Base-by-base conservation (phyloP, 2,329 filamentous ascomycete genomes). In the Colletotrichum lini region DNA sequence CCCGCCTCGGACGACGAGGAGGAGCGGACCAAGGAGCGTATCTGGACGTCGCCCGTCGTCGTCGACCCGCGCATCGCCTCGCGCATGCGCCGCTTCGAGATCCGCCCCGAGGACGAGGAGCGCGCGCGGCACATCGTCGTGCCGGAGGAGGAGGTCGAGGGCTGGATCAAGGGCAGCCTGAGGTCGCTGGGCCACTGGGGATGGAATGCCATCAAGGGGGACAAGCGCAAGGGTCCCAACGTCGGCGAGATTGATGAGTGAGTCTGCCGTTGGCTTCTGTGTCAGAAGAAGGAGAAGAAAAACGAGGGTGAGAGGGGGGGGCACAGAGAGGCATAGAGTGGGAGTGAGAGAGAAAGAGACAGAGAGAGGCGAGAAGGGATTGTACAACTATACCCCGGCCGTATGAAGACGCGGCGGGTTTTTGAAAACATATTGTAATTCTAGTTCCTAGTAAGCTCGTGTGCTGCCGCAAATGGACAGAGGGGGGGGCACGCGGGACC, bases 41-140 rank as follows among this genome's bases (percentile, higher is more conserved):
- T 95, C 60, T 98, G 94, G 93, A 81, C 92, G 10, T 89, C 92
- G 65, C 88, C 91, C 13, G 84, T 98, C 63, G 90, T 93, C 2
- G 79, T 98, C 12, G 95, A 99, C 79, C 83, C 89, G 15, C 88
- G 95, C 47, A 91, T 98, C 73, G 89, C 89, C 6, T 86, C 87
- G 77, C 90, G 94, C 64, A 98, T 98, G 96, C 88, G 93, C 67
- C 89, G 89, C 64, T 97, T 96, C 77, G 88, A 92, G 78, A 82
- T 98, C 30, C 84, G 82, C 15, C 83, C 88, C 0, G 92, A 93
- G 70, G 92, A 95, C 45, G 93, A 95, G 80, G 88, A 87, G 45
- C 87, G 90, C 67, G 92, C 92, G 0, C 84, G 86, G 56, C 82
- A 84, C 67, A 89, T 95, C 65, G 85, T 86, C 38, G 86, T 92